A percentile compares a stretch with the other conserved stretches of the same genome.
phyloP scores from a whole-genome alignment of 1,139 yeast genomes.

The Blastobotrys capitulatus region DNA sequence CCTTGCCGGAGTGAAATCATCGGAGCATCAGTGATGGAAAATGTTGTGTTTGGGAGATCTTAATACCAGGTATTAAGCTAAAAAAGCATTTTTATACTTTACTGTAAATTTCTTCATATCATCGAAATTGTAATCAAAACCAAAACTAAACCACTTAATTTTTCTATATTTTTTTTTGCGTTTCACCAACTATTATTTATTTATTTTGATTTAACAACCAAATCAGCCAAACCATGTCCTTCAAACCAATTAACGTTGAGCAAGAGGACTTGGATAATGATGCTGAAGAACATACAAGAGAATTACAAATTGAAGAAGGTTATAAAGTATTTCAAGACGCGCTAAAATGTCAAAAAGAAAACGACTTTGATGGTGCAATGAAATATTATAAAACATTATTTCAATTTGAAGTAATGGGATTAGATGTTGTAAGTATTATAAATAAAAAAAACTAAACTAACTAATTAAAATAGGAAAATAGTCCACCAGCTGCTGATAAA shows the following conservation, averaged over 20 bases:
- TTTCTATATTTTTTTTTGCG: neutral
- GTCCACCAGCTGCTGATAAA: constrained; percentile 65
- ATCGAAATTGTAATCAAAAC: neutral
- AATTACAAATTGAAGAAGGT: constrained; percentile 84
- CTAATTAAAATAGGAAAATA: constrained; percentile 20
- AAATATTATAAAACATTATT: constrained; percentile 57
- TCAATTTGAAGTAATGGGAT: constrained; percentile 54
- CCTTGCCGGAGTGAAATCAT: too few species aligned
- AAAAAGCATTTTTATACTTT: neutral
- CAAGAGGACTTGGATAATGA: constrained; percentile 68
- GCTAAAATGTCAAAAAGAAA: constrained; percentile 50
- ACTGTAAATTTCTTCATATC: neutral
- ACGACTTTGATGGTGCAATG: constrained; percentile 47
- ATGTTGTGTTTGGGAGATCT: too few species aligned
- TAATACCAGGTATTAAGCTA: too few species aligned
- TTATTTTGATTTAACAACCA: constrained; percentile 10
- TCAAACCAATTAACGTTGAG: constrained; percentile 71
- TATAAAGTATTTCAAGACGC: constrained; percentile 72
- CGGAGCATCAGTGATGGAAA: too few species aligned
- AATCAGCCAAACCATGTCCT: constrained; percentile 59
- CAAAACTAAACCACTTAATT: neutral
- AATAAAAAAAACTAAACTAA: neutral
- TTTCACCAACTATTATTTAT: neutral
- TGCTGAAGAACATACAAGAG: constrained; percentile 83
- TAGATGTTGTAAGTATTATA: constrained; percentile 10